Evolutionary conservation across 2,329 filamentous ascomycete species (phyloP).

Genomic region (Stenocarpella maydis): DNA sequence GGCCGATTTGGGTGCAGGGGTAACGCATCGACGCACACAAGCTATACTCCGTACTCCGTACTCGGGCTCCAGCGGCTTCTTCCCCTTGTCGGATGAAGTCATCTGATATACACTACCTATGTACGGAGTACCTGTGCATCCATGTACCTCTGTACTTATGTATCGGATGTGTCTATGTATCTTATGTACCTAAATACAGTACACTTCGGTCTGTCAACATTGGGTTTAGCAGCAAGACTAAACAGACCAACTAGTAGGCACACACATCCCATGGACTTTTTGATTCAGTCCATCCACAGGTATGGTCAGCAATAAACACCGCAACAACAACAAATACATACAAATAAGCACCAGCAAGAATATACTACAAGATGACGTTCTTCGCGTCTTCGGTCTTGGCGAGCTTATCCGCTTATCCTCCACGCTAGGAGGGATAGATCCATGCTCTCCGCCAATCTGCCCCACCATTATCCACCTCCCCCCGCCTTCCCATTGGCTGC

Average conservation of each 20-base stretch:
- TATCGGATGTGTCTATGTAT: no score
- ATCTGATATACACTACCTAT: no score
- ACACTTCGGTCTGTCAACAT: neutral
- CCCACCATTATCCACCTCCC: neutral
- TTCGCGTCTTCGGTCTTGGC: constrained; percentile 9
- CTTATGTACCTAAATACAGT: no score
- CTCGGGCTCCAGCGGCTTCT: neutral
- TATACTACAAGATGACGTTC: constrained; percentile 3
- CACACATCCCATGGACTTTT: no score
- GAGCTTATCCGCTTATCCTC: constrained; percentile 12
- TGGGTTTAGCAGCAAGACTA: neutral
- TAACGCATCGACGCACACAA: no score
- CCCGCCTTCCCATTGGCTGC: constrained; percentile 1
- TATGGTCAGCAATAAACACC: neutral
- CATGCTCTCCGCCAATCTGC: neutral
- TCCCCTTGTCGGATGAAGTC: constrained; percentile 6
- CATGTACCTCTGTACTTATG: neutral
- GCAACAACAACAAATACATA: no score
- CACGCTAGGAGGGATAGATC: neutral
- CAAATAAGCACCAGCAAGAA: neutral
- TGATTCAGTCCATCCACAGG: neutral
- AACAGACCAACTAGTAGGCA: neutral
- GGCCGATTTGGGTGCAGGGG: no score
- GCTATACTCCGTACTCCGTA: no score
- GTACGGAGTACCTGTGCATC: neutral